Conservation (phyloP, 257 asterid species). For the Solanum stenotomum region DNA sequence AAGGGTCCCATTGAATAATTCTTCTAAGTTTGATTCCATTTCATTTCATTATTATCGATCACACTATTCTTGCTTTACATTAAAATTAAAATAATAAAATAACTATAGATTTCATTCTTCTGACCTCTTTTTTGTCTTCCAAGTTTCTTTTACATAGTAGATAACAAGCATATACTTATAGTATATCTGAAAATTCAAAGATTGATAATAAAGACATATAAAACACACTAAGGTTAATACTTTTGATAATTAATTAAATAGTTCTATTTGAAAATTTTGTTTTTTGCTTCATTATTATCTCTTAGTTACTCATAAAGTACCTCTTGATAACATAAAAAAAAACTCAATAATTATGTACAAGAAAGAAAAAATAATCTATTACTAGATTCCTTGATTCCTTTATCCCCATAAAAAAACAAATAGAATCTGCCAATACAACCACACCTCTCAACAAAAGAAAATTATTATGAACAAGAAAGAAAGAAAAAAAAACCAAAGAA, state of each 20-base stretch:
- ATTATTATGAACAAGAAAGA: neutral
- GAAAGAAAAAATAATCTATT: conserved; percentile 35
- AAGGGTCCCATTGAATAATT: neutral
- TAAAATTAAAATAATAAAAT: neutral
- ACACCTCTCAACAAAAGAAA: conserved; percentile 25
- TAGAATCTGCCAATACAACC: conserved; percentile 67
- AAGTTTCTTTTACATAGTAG: neutral
- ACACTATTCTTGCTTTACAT: neutral
- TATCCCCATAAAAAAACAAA: conserved; percentile 57
- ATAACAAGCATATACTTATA: neutral
- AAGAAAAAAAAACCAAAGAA: neutral
- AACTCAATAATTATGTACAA: neutral
- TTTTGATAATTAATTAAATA: neutral
- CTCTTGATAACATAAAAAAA: conserved; percentile 23
- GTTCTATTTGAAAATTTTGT: neutral
- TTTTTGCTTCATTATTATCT: conserved; percentile 17
- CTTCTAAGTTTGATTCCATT: neutral
- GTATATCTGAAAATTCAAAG: neutral
- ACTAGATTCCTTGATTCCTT: conserved; percentile 90
- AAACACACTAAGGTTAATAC: neutral
- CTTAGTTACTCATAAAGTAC: conserved; percentile 14
- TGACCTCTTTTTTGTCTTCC: neutral
- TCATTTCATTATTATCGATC: neutral
- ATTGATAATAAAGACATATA: neutral
- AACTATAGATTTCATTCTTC: neutral